Evolutionary conservation across 1,284 basidiomycete species (phyloP).

Genomic region (Gymnopus androsaceus): DNA sequence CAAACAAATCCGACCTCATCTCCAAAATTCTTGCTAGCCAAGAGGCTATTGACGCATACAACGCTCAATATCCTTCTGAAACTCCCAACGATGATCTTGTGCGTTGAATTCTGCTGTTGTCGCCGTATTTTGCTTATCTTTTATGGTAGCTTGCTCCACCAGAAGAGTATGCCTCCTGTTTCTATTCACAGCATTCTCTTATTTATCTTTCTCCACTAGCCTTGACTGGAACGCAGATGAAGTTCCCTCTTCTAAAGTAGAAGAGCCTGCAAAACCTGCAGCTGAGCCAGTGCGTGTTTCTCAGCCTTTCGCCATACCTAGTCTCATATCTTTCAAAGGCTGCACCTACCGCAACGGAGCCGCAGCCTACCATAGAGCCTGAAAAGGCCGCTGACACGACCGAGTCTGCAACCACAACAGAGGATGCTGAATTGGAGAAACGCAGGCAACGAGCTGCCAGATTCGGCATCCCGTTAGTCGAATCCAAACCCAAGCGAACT

Average conservation of each 20-base stretch:
- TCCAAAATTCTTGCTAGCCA: conserved; percentile 55
- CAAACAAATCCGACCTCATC: conserved; percentile 69
- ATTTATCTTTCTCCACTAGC: conserved; percentile 22
- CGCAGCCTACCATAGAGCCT: conserved; percentile 17
- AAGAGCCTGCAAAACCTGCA: conserved; percentile 12
- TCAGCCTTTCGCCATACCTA: neutral
- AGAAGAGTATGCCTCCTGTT: conserved; percentile 40
- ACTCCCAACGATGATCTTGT: conserved; percentile 13
- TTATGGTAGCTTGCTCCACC: conserved; percentile 42
- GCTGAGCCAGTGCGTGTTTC: conserved; percentile 14
- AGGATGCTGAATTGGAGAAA: conserved; percentile 56
- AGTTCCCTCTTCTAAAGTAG: conserved; percentile 12
- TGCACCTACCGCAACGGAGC: conserved; percentile 17
- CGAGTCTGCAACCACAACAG: conserved; percentile 15
- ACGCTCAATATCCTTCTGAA: conserved; percentile 30
- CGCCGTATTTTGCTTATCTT: neutral
- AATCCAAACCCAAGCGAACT: conserved; percentile 36
- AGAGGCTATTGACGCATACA: conserved; percentile 52
- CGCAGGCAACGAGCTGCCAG: conserved; percentile 65
- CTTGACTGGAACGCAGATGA: conserved; percentile 42
- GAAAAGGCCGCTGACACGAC: conserved; percentile 19
- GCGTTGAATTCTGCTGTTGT: neutral
- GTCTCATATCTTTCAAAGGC: neutral
- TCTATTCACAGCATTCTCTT: neutral
- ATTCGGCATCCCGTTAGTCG: conserved; percentile 67